Conservation (phyloP, 495 filamentous ascomycete genomes). For the Mytilinidion resinicola region DNA sequence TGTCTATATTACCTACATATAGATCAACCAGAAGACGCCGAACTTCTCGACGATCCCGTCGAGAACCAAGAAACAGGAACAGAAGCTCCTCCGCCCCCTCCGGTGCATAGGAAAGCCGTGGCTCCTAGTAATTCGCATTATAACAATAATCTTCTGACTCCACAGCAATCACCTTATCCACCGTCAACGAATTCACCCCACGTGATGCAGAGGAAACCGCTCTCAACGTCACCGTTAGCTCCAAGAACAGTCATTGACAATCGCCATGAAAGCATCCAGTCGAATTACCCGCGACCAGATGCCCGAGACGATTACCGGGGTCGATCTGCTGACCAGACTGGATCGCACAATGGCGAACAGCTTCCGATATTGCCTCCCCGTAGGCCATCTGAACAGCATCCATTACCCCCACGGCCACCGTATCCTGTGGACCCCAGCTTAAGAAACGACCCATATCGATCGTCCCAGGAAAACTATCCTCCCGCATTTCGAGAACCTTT, state of each 20-base stretch:
- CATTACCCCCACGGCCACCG: too few relatives aligned
- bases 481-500: too few relatives aligned
- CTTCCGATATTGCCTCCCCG: constrained; percentile 7
- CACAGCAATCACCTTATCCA: constrained; percentile 2
- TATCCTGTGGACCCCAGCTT: too few relatives aligned
- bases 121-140: not conserved
- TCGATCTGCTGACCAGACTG: not conserved
- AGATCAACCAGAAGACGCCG: constrained; percentile 55
- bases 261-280: too few relatives aligned
- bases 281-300: too few relatives aligned
- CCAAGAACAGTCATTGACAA: too few relatives aligned
- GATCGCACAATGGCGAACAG: not conserved
- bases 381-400: constrained; percentile 9
- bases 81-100: not conserved
- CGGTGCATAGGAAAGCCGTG: constrained; percentile 9
- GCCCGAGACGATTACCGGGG: too few relatives aligned
- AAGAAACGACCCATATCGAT: too few relatives aligned
- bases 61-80: not conserved
- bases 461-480: too few relatives aligned
- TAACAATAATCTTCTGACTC: too few relatives aligned
- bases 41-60: constrained; percentile 7
- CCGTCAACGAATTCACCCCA: not conserved
- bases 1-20: constrained; percentile 90
- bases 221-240: too few relatives aligned
- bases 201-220: too few relatives aligned